A percentile compares a stretch with the other conserved stretches of the same genome.
These are phyloP conservation scores for Fusarium redolens DNA, from an alignment of 2,329 filamentous ascomycete species.

Conservation along the genomic window DNA sequence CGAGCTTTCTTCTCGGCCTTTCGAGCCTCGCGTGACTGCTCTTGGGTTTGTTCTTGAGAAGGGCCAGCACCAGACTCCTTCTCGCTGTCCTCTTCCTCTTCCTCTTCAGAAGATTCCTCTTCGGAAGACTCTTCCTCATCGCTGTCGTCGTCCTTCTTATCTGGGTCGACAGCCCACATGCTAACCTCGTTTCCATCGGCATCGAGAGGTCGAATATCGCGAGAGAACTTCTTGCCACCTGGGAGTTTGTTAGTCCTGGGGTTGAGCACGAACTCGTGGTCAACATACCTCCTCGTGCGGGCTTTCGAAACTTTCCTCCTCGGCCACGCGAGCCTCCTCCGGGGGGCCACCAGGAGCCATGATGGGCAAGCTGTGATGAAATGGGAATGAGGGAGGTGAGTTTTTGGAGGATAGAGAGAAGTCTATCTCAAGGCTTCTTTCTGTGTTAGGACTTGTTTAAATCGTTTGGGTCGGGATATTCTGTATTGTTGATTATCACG, in stretches of 20 bases:
- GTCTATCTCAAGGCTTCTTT: neutral
- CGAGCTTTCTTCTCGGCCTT: constrained; percentile 88
- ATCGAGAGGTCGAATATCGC: constrained; percentile 88
- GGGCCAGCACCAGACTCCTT: constrained; percentile 60
- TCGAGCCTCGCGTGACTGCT: constrained; percentile 82
- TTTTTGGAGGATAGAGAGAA: neutral
- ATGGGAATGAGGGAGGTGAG: neutral
- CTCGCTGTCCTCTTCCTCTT: constrained; percentile 65
- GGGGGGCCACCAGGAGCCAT: constrained; percentile 60
- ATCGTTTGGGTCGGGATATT: neutral
- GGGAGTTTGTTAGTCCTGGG: neutral
- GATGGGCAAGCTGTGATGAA: constrained; percentile 37
- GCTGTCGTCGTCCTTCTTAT: constrained; percentile 61
- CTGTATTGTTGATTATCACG: constrained; percentile 8
- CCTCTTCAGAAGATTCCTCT: constrained; percentile 63
- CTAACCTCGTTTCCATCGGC: constrained; percentile 88
- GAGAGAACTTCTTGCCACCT: constrained; percentile 97
- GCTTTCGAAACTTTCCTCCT: constrained; percentile 95
- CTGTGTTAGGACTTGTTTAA: neutral
- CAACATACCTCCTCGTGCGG: constrained; percentile 83
- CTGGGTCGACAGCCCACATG: constrained; percentile 80
- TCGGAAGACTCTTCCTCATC: constrained; percentile 65
- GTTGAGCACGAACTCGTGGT: neutral
- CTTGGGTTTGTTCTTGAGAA: constrained; percentile 57
- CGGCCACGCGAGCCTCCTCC: constrained; percentile 74